These are phyloP conservation scores for Bacidia gigantensis DNA, from an alignment of 495 filamentous ascomycete species.

Conservation along the genomic window DNA sequence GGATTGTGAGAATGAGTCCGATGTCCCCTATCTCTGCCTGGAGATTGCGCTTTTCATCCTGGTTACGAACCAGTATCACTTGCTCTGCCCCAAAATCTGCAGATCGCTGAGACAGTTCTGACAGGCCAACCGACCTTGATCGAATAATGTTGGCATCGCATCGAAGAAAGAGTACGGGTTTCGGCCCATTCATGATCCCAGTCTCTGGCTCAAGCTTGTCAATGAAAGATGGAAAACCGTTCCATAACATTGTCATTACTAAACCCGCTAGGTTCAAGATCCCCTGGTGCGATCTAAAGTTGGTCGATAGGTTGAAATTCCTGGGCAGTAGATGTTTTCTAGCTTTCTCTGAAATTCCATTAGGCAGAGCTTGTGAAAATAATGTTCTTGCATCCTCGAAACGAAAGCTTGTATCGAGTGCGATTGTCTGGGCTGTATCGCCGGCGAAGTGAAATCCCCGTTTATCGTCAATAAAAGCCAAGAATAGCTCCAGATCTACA, in stretches of 20 bases:
- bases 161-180: slow-evolving; percentile 27
- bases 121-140: slow-evolving; percentile 17
- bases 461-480: slow-evolving; percentile 23
- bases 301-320: slow-evolving; percentile 23
- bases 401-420: slow-evolving; percentile 30
- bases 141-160: slow-evolving; percentile 13
- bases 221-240: slow-evolving; percentile 28
- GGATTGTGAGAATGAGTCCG: slow-evolving; percentile 29
- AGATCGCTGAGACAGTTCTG: slow-evolving; percentile 20
- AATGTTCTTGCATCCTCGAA: slow-evolving; percentile 30
- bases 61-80: slow-evolving; percentile 31
- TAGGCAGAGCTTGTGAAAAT: slow-evolving; percentile 24
- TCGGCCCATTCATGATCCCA: slow-evolving; percentile 26
- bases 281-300: slow-evolving; percentile 34
- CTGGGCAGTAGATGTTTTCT: slow-evolving; percentile 18
- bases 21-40: slow-evolving; percentile 21
- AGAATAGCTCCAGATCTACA: slow-evolving; percentile 26
- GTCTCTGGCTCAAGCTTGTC: slow-evolving; percentile 30
- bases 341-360: slow-evolving; percentile 5
- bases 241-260: slow-evolving; percentile 25
- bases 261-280: slow-evolving; percentile 29
- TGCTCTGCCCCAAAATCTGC: slow-evolving; percentile 31
- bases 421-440: slow-evolving; percentile 34
- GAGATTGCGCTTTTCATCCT: slow-evolving; percentile 20
- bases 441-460: slow-evolving; percentile 31